A percentile compares a stretch with the other conserved stretches of the same genome.
Evolutionary conservation across 192 early-diverging fungal genomes (phyloP).

Genomic region (Pilaira anomala): DNA sequence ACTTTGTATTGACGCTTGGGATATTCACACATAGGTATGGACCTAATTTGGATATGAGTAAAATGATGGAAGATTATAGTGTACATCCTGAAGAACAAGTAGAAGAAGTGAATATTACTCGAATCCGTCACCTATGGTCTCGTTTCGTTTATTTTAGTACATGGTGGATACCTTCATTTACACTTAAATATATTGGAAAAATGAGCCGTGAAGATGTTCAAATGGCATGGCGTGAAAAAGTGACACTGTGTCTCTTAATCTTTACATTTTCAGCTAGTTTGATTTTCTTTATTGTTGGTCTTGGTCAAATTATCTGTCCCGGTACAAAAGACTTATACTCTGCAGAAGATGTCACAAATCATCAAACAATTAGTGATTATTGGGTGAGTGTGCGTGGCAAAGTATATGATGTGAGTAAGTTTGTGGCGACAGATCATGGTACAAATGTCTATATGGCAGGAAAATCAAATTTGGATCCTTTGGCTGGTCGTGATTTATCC

Average conservation of each 20-base stretch:
- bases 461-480: slow-evolving; percentile 44
- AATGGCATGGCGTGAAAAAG: slow-evolving; percentile 96
- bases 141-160: slow-evolving; percentile 78
- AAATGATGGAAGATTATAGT: slow-evolving; percentile 43
- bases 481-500: slow-evolving; percentile 64
- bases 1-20: not conserved
- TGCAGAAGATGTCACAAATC: slow-evolving; percentile 53
- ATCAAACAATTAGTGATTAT: slow-evolving; percentile 57
- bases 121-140: slow-evolving; percentile 61
- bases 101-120: slow-evolving; percentile 48
- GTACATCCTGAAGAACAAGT: slow-evolving; percentile 38
- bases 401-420: slow-evolving; percentile 68
- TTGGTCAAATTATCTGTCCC: slow-evolving; percentile 83
- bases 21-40: slow-evolving; percentile 21
- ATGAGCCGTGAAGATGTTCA: slow-evolving; percentile 88
- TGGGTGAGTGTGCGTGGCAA: slow-evolving; percentile 64
- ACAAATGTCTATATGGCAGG: slow-evolving; percentile 38
- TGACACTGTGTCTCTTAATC: slow-evolving; percentile 80
- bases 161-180: slow-evolving; percentile 73
- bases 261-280: slow-evolving; percentile 69
- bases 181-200: slow-evolving; percentile 54
- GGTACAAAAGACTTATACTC: slow-evolving; percentile 60
- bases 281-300: slow-evolving; percentile 85
- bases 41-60: slow-evolving; percentile 34
- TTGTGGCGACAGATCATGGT: slow-evolving; percentile 59